Conservation (phyloP, 176 grass and related monocot genomes). For the Aegilops bicornis region DNA sequence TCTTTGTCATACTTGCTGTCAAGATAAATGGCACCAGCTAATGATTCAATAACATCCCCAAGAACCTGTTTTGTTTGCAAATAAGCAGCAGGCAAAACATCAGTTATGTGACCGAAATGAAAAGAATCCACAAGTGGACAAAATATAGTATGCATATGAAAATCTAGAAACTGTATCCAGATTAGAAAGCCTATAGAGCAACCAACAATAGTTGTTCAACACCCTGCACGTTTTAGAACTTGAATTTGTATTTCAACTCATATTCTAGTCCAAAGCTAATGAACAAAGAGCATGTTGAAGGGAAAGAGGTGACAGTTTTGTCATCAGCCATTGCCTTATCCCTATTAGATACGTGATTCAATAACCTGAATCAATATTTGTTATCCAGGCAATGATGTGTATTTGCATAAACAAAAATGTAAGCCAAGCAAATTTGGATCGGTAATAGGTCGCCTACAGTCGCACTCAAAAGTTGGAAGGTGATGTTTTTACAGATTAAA, state of each 20-base stretch:
- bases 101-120: neutral
- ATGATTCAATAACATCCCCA: slow-evolving; percentile 68
- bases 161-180: neutral
- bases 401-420: neutral
- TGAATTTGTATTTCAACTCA: neutral
- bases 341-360: neutral
- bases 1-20: slow-evolving; percentile 48
- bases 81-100: neutral
- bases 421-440: neutral
- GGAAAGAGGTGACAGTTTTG: neutral
- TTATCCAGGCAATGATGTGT: neutral
- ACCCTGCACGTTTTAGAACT: neutral
- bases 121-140: neutral
- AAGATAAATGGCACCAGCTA: slow-evolving; percentile 74
- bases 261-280: neutral
- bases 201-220: neutral
- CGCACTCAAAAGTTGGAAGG: no score
- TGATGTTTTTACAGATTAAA: neutral
- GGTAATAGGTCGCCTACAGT: neutral
- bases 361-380: neutral
- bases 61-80: slow-evolving; percentile 60
- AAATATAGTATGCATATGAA: neutral
- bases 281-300: neutral
- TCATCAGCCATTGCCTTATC: neutral
- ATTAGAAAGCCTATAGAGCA: neutral